Evolutionary conservation across 148 eudicot species (phyloP).

Genomic region (Amaranthus hypochondriacus): DNA sequence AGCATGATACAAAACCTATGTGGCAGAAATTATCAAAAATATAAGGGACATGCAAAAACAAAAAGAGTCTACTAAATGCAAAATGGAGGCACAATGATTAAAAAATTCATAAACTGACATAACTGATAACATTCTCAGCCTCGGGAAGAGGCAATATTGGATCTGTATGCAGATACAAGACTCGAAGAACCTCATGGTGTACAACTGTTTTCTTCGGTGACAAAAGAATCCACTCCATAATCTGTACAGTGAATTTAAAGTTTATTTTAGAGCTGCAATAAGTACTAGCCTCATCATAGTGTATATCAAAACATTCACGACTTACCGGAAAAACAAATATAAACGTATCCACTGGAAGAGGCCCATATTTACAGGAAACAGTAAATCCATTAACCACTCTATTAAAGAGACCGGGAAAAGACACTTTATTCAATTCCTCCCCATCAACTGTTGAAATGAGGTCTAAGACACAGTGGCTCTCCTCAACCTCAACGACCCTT

Average conservation of each 20-base stretch:
- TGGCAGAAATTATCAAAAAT: constrained; percentile 10
- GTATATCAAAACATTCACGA: constrained; percentile 8
- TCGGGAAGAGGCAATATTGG: constrained; percentile 90
- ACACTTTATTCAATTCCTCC: constrained; percentile 38
- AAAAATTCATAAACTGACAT: constrained; percentile 16
- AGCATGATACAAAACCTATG: constrained; percentile 92
- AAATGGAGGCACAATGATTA: neutral
- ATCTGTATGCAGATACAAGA: constrained; percentile 84
- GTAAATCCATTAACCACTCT: constrained; percentile 66
- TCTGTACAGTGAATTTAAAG: constrained; percentile 31
- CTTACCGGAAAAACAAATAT: constrained; percentile 81
- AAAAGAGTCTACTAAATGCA: neutral
- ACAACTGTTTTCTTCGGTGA: constrained; percentile 89
- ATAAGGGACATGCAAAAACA: constrained; percentile 17
- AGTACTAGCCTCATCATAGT: neutral
- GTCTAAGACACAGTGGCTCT: constrained; percentile 46
- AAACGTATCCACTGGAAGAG: constrained; percentile 93
- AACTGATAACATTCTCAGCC: constrained; percentile 96
- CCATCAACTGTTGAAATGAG: constrained; percentile 45
- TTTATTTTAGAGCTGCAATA: neutral
- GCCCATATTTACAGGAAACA: constrained; percentile 74
- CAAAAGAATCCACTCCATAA: constrained; percentile 80
- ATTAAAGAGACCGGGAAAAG: constrained; percentile 63
- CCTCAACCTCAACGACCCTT: constrained; percentile 56
- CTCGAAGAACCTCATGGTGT: constrained; percentile 75